Conservation (phyloP, 768 basidiomycete genomes). For the Lactarius hengduanensis region DNA sequence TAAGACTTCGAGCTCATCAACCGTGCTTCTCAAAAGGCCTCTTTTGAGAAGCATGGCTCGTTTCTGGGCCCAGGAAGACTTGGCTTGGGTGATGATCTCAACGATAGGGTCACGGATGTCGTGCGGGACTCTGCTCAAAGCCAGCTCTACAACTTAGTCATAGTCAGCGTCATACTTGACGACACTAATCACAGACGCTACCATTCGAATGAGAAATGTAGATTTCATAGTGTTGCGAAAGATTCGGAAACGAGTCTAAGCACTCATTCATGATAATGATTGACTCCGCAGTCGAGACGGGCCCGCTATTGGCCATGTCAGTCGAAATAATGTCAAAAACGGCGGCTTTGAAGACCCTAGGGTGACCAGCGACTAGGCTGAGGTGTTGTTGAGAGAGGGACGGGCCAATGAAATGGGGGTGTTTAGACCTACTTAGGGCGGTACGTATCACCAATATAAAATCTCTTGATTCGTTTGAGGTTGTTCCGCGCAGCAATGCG, state of each 20-base stretch:
- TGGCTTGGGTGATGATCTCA: conserved; percentile 64
- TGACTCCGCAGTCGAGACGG: conserved; percentile 72
- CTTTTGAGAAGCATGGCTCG: conserved; percentile 67
- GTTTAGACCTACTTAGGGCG: conserved; percentile 52
- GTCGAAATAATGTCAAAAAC: conserved; percentile 83
- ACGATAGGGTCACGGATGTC: conserved; percentile 55
- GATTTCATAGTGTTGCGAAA: conserved; percentile 67
- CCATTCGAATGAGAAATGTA: conserved; percentile 77
- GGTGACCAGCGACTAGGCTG: conserved; percentile 71
- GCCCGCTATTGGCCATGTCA: conserved; percentile 59
- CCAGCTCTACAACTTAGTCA: conserved; percentile 59
- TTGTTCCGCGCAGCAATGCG: conserved; percentile 70
- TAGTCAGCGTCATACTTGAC: conserved; percentile 14
- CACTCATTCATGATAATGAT: conserved; percentile 66
- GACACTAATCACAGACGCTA: conserved; percentile 38
- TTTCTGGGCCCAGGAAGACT: conserved; percentile 66
- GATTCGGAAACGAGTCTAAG: conserved; percentile 69
- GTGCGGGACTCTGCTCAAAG: conserved; percentile 59
- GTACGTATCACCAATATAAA: conserved; percentile 73
- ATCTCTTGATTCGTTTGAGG: conserved; percentile 75
- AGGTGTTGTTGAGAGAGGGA: conserved; percentile 18
- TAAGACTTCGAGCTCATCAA: conserved; percentile 74
- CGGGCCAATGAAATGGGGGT: neutral
- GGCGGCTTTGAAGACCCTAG: conserved; percentile 68
- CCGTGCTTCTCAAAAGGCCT: conserved; percentile 60